Conservation (phyloP, 768 basidiomycete genomes). For the Mycena vitilis region DNA sequence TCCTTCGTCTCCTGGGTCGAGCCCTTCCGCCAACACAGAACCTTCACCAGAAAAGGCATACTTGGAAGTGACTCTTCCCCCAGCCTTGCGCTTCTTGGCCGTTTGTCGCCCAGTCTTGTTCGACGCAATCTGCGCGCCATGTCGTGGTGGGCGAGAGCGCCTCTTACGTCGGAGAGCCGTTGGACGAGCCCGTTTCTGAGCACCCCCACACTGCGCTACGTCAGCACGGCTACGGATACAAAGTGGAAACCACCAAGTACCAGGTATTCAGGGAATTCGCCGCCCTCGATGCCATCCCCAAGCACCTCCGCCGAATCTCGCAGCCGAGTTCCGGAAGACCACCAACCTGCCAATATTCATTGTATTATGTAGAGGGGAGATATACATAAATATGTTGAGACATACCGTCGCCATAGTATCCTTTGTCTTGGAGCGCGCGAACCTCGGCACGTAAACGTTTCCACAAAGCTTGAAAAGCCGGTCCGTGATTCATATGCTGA, state of each 20-base stretch:
- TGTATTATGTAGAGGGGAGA: neutral
- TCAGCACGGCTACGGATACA: neutral
- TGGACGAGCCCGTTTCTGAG: constrained; percentile 73
- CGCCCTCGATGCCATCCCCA: constrained; percentile 62
- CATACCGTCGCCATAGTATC: constrained; percentile 87
- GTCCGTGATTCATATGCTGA: constrained; percentile 86
- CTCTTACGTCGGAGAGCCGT: constrained; percentile 55
- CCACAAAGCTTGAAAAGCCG: constrained; percentile 83
- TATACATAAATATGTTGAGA: neutral
- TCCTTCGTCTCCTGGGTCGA: constrained; percentile 55
- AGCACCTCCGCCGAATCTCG: constrained; percentile 69
- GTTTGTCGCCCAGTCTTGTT: constrained; percentile 71
- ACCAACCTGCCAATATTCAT: constrained; percentile 65
- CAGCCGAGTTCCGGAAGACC: constrained; percentile 82
- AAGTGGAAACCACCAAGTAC: constrained; percentile 49
- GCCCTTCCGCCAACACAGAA: constrained; percentile 58
- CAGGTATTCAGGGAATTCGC: constrained; percentile 83
- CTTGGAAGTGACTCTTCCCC: constrained; percentile 72
- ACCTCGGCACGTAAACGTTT: constrained; percentile 73
- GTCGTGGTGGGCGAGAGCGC: constrained; percentile 40
- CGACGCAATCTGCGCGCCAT: constrained; percentile 59
- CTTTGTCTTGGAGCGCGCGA: constrained; percentile 72
- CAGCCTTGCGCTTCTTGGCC: constrained; percentile 76
- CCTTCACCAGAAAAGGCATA: constrained; percentile 72
- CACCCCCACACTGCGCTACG: constrained; percentile 78